These are phyloP conservation scores for Komagataella phaffii DNA, from an alignment of 805 yeast genomes.

Conservation along the genomic window DNA sequence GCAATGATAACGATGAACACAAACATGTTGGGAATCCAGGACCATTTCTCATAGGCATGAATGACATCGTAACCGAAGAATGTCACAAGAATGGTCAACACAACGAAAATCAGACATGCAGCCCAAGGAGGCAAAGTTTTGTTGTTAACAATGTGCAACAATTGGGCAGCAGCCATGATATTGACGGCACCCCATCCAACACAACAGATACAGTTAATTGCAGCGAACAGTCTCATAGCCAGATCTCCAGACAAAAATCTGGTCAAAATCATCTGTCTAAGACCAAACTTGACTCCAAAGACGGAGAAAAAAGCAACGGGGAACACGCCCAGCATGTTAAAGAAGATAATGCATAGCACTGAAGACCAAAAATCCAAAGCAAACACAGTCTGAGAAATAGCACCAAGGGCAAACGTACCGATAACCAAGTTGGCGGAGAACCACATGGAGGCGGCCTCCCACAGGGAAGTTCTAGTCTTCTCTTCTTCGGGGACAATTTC, in stretches of 20 bases:
- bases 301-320: conserved; percentile 77
- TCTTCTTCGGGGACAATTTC: conserved; percentile 73
- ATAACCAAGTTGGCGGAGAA: conserved; percentile 80
- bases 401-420: conserved; percentile 74
- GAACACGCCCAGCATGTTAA: conserved; percentile 55
- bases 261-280: conserved; percentile 79
- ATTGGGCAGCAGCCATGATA: conserved; percentile 79
- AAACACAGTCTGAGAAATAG: conserved; percentile 45
- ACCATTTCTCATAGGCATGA: conserved; percentile 70
- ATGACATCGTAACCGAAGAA: conserved; percentile 78
- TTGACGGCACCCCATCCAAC: conserved; percentile 95
- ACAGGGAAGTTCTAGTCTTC: conserved; percentile 50
- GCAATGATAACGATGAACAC: conserved; percentile 71
- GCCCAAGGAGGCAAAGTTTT: conserved; percentile 76
- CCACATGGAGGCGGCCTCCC: conserved; percentile 82
- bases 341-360: conserved; percentile 53
- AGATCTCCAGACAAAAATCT: conserved; percentile 66
- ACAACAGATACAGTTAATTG: conserved; percentile 73
- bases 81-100: conserved; percentile 58
- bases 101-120: conserved; percentile 63
- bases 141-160: conserved; percentile 62
- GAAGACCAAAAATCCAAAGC: conserved; percentile 66
- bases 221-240: conserved; percentile 64
- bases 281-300: conserved; percentile 75
- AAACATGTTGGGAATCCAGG: conserved; percentile 75